A percentile compares a stretch with the other conserved stretches of the same genome.
Conservation (phyloP, 106 monocot species). For the Amphibolis antarctica region DNA sequence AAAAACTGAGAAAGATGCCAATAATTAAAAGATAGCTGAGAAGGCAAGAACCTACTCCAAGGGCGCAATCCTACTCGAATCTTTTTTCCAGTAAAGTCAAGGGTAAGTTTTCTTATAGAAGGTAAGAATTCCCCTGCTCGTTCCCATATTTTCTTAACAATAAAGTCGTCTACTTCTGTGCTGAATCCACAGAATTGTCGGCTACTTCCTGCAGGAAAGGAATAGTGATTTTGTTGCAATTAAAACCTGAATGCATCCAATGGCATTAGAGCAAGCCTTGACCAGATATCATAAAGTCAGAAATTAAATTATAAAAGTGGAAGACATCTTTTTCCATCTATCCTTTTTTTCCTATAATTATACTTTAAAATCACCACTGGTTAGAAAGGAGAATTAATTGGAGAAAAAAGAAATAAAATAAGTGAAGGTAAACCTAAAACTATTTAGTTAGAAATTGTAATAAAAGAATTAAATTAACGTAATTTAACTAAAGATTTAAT, state of each 20-base stretch:
- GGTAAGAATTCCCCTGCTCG: constrained; percentile 66
- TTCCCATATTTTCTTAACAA: constrained; percentile 59
- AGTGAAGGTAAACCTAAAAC: too few relatives aligned
- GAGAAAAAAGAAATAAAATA: too few relatives aligned
- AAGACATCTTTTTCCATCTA: too few relatives aligned
- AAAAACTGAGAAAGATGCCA: not conserved
- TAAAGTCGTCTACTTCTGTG: constrained; percentile 44
- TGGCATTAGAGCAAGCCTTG: too few relatives aligned
- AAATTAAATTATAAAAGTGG: too few relatives aligned
- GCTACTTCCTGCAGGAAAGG: constrained; percentile 54
- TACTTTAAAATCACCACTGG: too few relatives aligned
- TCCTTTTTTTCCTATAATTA: too few relatives aligned
- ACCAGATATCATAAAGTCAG: too few relatives aligned
- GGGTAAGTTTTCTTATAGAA: constrained; percentile 25
- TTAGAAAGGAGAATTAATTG: too few relatives aligned
- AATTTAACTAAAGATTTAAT: too few relatives aligned
- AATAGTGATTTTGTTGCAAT: not conserved
- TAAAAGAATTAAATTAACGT: too few relatives aligned
- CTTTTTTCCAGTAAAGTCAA: constrained; percentile 20
- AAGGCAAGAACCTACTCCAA: constrained; percentile 39
- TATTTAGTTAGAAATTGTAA: too few relatives aligned
- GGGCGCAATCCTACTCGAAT: constrained; percentile 78
- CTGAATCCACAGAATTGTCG: constrained; percentile 75
- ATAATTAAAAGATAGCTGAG: not conserved
- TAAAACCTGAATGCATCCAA: not conserved